Evolutionary conservation across 345 rosid species (phyloP).

Genomic region (Lepidium aucheri): DNA sequence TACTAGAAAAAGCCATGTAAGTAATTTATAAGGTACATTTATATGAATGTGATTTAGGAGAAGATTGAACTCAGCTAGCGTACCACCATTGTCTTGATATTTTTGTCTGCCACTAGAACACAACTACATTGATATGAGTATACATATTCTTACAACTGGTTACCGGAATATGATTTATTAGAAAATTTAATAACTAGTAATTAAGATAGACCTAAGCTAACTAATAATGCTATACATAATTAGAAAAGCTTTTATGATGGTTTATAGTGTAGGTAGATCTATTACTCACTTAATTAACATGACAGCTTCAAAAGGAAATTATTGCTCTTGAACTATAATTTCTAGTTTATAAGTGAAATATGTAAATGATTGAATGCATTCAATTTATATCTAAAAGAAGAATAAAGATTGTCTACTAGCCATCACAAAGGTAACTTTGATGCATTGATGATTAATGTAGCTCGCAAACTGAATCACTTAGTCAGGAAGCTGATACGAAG

Average conservation of each 20-base stretch:
- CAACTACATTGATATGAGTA: too few species aligned
- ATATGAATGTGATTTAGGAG: too few species aligned
- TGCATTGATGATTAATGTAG: background rate
- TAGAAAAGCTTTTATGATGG: constrained; percentile 12
- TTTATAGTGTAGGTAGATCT: constrained; percentile 8
- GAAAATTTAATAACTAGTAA: background rate
- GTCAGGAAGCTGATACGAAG: background rate
- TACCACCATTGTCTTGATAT: too few species aligned
- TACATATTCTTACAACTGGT: background rate
- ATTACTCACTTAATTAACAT: background rate
- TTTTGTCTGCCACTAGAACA: too few species aligned
- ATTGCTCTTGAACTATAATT: background rate
- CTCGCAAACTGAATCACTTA: background rate
- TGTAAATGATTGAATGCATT: background rate
- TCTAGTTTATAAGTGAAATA: background rate
- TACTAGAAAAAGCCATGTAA: too few species aligned
- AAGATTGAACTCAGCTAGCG: too few species aligned
- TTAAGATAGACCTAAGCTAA: constrained; percentile 8
- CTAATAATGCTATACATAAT: background rate
- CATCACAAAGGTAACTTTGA: background rate
- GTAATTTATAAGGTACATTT: too few species aligned
- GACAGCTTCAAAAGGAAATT: background rate
- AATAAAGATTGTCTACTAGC: background rate
- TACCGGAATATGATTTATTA: background rate
- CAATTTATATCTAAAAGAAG: background rate